A percentile compares a stretch with the other conserved stretches of the same genome.
Conservation (phyloP, 768 basidiomycete species). For the Mycena maculata region DNA sequence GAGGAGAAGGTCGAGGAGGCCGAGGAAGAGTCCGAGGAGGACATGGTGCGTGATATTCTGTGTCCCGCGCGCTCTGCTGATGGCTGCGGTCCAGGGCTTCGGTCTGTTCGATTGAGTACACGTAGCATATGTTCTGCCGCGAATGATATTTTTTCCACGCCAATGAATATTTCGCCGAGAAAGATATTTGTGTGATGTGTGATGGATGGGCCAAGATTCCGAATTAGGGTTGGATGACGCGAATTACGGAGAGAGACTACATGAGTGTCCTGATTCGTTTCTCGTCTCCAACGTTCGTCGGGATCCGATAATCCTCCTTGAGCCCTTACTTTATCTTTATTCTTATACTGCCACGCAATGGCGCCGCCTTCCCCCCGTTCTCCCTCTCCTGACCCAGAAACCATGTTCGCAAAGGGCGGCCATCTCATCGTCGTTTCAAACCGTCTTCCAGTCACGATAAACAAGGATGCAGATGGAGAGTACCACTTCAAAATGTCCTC, state of each 20-base stretch:
- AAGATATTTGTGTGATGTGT: too few relatives aligned
- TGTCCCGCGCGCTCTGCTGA: neutral
- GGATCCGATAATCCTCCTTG: slow-evolving; percentile 41
- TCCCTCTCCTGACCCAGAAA: slow-evolving; percentile 54
- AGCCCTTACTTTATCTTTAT: slow-evolving; percentile 36
- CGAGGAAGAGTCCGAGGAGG: slow-evolving; percentile 86
- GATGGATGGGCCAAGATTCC: too few relatives aligned
- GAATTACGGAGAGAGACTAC: too few relatives aligned
- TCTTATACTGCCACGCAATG: slow-evolving; percentile 40
- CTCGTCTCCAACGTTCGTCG: slow-evolving; percentile 37
- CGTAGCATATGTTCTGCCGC: slow-evolving; percentile 5
- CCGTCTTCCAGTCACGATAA: slow-evolving; percentile 95
- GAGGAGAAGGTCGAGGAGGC: slow-evolving; percentile 84
- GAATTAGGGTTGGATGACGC: too few relatives aligned
- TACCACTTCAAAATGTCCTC: slow-evolving; percentile 99
- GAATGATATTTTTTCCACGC: slow-evolving; percentile 4
- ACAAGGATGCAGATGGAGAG: slow-evolving; percentile 90
- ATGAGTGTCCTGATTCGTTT: too few relatives aligned
- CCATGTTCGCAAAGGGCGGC: slow-evolving; percentile 55
- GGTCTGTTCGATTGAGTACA: slow-evolving; percentile 88
- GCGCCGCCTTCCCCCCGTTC: slow-evolving; percentile 42
- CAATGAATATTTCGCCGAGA: too few relatives aligned
- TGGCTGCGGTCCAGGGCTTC: slow-evolving; percentile 73
- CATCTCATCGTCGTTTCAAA: slow-evolving; percentile 97
- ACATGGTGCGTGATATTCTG: slow-evolving; percentile 72